These are phyloP conservation scores for Penicillium herquei DNA, from an alignment of 495 filamentous ascomycete species.

Conservation along the genomic window DNA sequence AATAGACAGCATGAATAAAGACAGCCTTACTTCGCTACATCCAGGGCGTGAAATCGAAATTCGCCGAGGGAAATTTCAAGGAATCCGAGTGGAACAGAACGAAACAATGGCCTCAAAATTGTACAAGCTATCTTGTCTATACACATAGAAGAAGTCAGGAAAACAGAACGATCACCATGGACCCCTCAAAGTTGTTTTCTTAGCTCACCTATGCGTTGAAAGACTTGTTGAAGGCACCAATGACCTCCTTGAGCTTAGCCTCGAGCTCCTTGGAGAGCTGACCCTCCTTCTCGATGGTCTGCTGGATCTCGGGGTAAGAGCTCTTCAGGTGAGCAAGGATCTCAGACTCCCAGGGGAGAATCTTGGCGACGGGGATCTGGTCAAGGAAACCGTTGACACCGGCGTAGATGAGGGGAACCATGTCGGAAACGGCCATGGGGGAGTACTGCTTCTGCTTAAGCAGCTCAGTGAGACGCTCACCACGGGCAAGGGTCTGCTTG, in stretches of 20 bases:
- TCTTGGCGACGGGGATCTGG: slow-evolving; percentile 78
- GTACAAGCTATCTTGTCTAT: slow-evolving; percentile 57
- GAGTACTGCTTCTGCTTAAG: slow-evolving; percentile 99
- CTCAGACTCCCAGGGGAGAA: slow-evolving; percentile 89
- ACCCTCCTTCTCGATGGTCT: slow-evolving; percentile 94
- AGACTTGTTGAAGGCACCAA: slow-evolving; percentile 86
- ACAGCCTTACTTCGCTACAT: slow-evolving; percentile 29
- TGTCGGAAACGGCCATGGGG: slow-evolving; percentile 98
- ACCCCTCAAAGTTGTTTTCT: slow-evolving; percentile 38
- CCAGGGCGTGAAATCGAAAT: slow-evolving; percentile 19
- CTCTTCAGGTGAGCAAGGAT: slow-evolving; percentile 88
- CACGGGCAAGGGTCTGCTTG: slow-evolving; percentile 98
- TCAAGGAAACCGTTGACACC: slow-evolving; percentile 98
- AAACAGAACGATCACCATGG: slow-evolving; percentile 34
- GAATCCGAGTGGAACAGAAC: slow-evolving; percentile 33
- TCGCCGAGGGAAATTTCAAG: slow-evolving; percentile 12
- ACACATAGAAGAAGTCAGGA: slow-evolving; percentile 48
- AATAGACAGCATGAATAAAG: neutral
- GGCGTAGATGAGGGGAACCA: slow-evolving; percentile 99
- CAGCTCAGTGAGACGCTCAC: slow-evolving; percentile 98
- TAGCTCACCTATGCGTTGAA: slow-evolving; percentile 62
- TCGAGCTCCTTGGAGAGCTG: slow-evolving; percentile 94
- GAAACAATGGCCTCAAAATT: slow-evolving; percentile 54
- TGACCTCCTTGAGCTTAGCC: slow-evolving; percentile 77
- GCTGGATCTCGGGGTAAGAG: slow-evolving; percentile 79